Evolutionary conservation across 495 filamentous ascomycete genomes (phyloP).

Genomic region (Neurospora hispaniola): DNA sequence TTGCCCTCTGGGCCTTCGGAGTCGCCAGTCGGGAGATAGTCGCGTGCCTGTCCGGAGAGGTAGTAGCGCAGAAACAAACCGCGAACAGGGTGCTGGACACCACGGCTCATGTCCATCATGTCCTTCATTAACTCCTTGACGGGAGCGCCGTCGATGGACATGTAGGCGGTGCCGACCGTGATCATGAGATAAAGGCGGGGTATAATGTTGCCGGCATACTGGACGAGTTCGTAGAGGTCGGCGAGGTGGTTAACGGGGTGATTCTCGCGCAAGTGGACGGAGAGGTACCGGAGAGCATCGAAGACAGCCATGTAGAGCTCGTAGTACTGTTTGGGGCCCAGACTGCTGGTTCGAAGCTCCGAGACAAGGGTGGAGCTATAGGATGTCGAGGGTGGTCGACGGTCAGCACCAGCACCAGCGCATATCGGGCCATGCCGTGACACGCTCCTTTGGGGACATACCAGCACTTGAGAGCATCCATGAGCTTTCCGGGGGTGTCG

Average conservation of each 20-base stretch:
- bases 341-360: conserved; percentile 87
- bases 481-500: conserved; percentile 95
- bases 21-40: conserved; percentile 69
- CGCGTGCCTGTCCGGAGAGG: conserved; percentile 83
- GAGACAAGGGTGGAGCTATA: conserved; percentile 90
- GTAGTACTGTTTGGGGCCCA: conserved; percentile 98
- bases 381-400: background rate
- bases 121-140: conserved; percentile 99
- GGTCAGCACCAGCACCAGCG: background rate
- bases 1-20: conserved; percentile 95
- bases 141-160: conserved; percentile 94
- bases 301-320: conserved; percentile 99
- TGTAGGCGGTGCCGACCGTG: conserved; percentile 96
- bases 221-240: conserved; percentile 95
- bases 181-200: conserved; percentile 97
- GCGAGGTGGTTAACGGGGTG: conserved; percentile 97
- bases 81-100: conserved; percentile 91
- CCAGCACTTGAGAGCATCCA: conserved; percentile 99
- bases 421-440: background rate
- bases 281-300: conserved; percentile 92
- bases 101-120: conserved; percentile 99
- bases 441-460: conserved; percentile 29
- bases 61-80: conserved; percentile 95
- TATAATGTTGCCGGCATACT: conserved; percentile 97
- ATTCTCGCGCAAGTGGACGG: conserved; percentile 90